Evolutionary conservation across 495 filamentous ascomycete genomes (phyloP).

Genomic region (Paragyromitra xinjiangensis): DNA sequence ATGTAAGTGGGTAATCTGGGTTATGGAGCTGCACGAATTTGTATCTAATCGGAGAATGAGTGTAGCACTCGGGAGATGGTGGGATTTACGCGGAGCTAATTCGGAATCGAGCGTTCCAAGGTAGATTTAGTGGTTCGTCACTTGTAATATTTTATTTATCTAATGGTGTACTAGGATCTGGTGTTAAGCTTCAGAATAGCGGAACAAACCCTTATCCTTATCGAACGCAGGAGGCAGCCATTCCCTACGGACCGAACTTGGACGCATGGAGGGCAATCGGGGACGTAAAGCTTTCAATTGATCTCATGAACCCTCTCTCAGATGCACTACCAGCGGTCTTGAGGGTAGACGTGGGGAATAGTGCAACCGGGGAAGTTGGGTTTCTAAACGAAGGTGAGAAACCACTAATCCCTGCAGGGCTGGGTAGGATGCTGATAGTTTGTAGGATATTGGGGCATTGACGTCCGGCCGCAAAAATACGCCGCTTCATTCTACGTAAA

Average conservation of each 20-base stretch:
- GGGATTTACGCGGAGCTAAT: conserved; percentile 78
- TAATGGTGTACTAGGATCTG: conserved; percentile 13
- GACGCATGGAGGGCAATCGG: conserved; percentile 66
- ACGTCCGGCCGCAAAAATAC: conserved; percentile 65
- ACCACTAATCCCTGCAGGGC: background rate
- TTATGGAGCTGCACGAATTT: background rate
- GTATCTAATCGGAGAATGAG: conserved; percentile 48
- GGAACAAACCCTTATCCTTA: conserved; percentile 26
- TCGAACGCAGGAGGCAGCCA: conserved; percentile 17
- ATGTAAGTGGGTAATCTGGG: conserved; percentile 7
- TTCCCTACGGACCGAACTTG: conserved; percentile 57
- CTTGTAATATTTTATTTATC: background rate
- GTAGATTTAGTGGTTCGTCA: background rate
- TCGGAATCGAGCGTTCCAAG: conserved; percentile 72
- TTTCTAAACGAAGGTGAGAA: conserved; percentile 62
- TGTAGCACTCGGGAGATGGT: conserved; percentile 78
- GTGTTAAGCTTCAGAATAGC: conserved; percentile 27
- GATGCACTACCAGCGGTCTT: conserved; percentile 67
- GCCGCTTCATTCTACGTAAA: conserved; percentile 67
- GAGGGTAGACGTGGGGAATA: conserved; percentile 62
- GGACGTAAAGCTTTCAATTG: conserved; percentile 62
- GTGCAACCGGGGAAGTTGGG: conserved; percentile 60
- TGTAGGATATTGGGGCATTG: conserved; percentile 68
- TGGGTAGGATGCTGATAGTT: conserved; percentile 14
- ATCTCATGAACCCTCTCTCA: conserved; percentile 63